Base-by-base conservation (phyloP, 441 rosid species). In the Arabidopsis hybrid region DNA sequence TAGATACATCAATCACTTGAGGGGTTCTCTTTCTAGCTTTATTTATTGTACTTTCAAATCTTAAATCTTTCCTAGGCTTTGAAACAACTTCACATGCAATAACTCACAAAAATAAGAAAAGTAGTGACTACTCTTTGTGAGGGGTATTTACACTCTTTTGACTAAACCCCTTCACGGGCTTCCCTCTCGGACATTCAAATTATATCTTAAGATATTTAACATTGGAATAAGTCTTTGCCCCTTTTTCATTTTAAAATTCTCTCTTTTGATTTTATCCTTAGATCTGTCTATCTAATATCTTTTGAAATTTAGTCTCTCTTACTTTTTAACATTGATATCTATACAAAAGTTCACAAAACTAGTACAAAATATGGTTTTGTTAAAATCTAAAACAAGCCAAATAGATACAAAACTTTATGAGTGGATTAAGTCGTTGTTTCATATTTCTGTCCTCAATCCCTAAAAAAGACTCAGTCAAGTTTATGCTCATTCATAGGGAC, bases 21-120 rank as follows among this genome's bases (percentile, higher is more conserved):
- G 2, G 43, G 29, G 29, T 26, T 26, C 29, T 26, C 29, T 26
- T 26, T 26, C 29, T 26, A 26, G 29, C 47, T 17, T 38, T 59
- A 58, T 59, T 34, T 58, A 16, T 36, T 60, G 64, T 8, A 60
- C 64, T 60, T 60, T 35, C 62, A 58, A 36, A 35, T 58, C 45
- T 35, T 13, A 35, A n/a, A 16, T 16, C 45, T 16, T 35, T 60
- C 16, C 10, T 0, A 60, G 31, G n/a, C 64, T 10, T 59, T 6
- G 11, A 60, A 60, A 39, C 49, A 39, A 60, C 65, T 60, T 49
- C 65, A 60, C 65, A 39, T 60, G 65, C 32, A 6, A 58, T 16
- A 58, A 18, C 34, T 60, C 34, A 7, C 31, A 17, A 59, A 59
- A 17, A 38, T 18, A 6, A 18, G 17, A 60, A 38, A 60, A 39